Conservation (phyloP, 2,329 filamentous ascomycete species). For the Neoascochyta sp. region DNA sequence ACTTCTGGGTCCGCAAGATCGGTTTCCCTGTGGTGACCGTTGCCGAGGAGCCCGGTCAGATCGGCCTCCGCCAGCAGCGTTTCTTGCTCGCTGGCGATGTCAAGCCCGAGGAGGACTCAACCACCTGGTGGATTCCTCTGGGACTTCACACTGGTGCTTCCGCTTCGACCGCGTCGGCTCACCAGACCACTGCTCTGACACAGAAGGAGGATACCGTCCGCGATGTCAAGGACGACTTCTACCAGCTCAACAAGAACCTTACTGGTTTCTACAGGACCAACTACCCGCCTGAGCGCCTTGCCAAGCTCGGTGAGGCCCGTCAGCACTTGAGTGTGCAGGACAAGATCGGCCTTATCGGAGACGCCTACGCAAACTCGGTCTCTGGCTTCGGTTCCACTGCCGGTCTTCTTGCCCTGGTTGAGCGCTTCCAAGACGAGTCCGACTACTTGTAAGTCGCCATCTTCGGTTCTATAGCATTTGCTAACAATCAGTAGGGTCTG, state of each 20-base stretch:
- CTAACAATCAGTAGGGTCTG: conserved; percentile 59
- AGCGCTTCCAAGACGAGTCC: conserved; percentile 76
- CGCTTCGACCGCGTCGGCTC: conserved; percentile 54
- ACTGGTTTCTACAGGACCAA: conserved; percentile 91
- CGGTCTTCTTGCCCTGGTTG: conserved; percentile 75
- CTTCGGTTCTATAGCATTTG: neutral
- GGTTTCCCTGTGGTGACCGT: conserved; percentile 90
- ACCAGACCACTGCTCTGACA: conserved; percentile 65
- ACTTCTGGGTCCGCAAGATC: conserved; percentile 92
- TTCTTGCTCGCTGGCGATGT: conserved; percentile 92
- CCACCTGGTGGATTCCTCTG: conserved; percentile 93
- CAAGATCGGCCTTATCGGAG: conserved; percentile 88
- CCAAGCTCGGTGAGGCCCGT: conserved; percentile 73
- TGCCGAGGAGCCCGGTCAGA: conserved; percentile 75
- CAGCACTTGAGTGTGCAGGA: conserved; percentile 76
- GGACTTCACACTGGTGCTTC: conserved; percentile 69
- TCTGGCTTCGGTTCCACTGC: conserved; percentile 81
- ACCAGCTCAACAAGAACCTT: conserved; percentile 88
- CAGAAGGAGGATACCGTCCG: conserved; percentile 72
- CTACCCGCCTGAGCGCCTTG: conserved; percentile 79
- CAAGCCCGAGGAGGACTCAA: conserved; percentile 84
- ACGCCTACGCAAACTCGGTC: conserved; percentile 82
- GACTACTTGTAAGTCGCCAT: conserved; percentile 62
- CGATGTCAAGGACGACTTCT: conserved; percentile 74
- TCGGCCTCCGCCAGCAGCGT: conserved; percentile 77